A percentile compares a stretch with the other conserved stretches of the same genome.
phyloP scores from a whole-genome alignment of 1,139 yeast species.

The Nakaseomyces glabratus region DNA sequence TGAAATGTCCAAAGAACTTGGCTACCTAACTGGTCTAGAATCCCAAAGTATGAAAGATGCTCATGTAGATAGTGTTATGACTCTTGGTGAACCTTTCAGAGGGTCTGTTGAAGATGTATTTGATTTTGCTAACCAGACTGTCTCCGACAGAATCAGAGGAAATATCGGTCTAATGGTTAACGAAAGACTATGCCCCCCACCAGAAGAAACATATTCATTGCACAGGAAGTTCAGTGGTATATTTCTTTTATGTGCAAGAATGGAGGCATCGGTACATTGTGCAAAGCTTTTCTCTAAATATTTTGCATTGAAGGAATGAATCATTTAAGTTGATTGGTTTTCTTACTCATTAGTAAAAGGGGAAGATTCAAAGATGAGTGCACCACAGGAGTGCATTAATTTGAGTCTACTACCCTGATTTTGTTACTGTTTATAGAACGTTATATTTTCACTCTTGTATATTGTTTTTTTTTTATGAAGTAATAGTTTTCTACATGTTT shows the following conservation, averaged over 20 bases:
- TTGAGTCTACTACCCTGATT: no score
- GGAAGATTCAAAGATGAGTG: no score
- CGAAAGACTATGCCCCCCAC: conserved; percentile 93
- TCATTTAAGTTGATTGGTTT: no score
- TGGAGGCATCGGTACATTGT: conserved; percentile 78
- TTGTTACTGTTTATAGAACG: no score
- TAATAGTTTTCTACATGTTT: no score
- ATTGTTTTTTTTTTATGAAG: no score
- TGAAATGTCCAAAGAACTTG: conserved; percentile 60
- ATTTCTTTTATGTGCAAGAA: conserved; percentile 76
- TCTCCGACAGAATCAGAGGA: conserved; percentile 82
- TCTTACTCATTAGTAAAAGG: no score
- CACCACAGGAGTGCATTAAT: no score
- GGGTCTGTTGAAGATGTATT: conserved; percentile 46
- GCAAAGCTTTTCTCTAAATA: conserved; percentile 67
- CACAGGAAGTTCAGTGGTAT: conserved; percentile 95
- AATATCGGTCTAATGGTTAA: conserved; percentile 82
- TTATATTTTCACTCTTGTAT: no score
- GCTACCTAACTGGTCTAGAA: conserved; percentile 88
- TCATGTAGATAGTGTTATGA: conserved; percentile 83
- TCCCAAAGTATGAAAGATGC: conserved; percentile 81
- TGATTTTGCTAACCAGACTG: conserved; percentile 76
- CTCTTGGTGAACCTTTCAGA: conserved; percentile 86
- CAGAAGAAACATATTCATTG: conserved; percentile 92
- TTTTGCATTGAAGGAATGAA: conserved; percentile 21